phyloP scores from a whole-genome alignment of 352 stramenopile genomes.

The Phytophthora lateralis region DNA sequence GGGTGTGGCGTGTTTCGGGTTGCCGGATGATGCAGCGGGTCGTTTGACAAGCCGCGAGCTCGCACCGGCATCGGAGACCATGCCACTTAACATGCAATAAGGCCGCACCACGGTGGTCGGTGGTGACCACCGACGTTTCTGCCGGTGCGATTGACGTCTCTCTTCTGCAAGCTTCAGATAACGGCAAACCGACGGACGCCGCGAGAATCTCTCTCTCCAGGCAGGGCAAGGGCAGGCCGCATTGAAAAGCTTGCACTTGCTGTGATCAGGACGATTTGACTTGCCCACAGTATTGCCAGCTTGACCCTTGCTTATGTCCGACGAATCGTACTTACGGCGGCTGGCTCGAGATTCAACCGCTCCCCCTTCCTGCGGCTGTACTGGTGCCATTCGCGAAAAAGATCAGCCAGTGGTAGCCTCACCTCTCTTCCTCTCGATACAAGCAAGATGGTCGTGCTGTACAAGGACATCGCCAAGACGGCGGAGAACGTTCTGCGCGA shows the following conservation, averaged over 20 bases:
- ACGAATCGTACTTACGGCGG: constrained; percentile 41
- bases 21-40: constrained; percentile 35
- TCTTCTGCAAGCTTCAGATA: not conserved
- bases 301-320: constrained; percentile 10
- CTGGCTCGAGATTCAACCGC: constrained; percentile 23
- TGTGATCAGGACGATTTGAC: constrained; percentile 9
- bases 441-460: constrained; percentile 66
- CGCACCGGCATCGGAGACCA: not conserved
- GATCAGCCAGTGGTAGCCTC: constrained; percentile 37
- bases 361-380: constrained; percentile 16
- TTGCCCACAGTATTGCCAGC: constrained; percentile 12
- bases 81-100: not conserved
- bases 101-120: too few species aligned
- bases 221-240: constrained; percentile 9
- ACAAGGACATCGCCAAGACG: constrained; percentile 89
- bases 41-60: constrained; percentile 12
- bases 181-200: too few species aligned
- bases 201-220: constrained; percentile 5
- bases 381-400: constrained; percentile 62
- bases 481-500: constrained; percentile 85
- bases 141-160: not conserved
- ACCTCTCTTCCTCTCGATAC: constrained; percentile 2
- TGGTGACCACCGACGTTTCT: constrained; percentile 16
- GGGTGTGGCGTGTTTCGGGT: constrained; percentile 23
- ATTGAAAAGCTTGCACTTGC: constrained; percentile 18